These are phyloP conservation scores for Bacidia gigantensis DNA, from an alignment of 495 filamentous ascomycete genomes.

Conservation along the genomic window DNA sequence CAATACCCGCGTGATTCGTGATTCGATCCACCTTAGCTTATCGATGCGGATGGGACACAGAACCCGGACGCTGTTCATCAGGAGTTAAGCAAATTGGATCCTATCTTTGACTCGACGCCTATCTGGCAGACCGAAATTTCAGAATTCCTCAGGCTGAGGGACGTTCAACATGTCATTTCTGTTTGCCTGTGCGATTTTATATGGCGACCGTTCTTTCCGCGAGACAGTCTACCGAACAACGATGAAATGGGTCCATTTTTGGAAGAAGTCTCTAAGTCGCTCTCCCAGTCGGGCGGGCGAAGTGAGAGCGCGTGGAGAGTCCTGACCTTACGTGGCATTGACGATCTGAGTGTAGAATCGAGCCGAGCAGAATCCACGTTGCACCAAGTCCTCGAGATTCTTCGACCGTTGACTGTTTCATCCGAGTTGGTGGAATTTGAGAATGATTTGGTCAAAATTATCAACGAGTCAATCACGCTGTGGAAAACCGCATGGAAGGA, in stretches of 20 bases:
- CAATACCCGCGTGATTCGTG: slow-evolving; percentile 2
- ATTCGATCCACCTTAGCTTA: slow-evolving; percentile 4
- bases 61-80: slow-evolving; percentile 4
- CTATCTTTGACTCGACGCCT: slow-evolving; percentile 4
- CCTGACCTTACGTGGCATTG: slow-evolving; percentile 11
- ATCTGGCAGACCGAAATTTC: slow-evolving; percentile 9
- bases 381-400: slow-evolving; percentile 1
- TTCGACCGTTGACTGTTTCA: slow-evolving; percentile 4
- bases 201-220: slow-evolving; percentile 9
- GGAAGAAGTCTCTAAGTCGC: slow-evolving; percentile 8
- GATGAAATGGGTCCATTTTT: slow-evolving; percentile 6
- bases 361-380: slow-evolving; percentile 4
- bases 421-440: slow-evolving; percentile 6
- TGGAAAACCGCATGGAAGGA: slow-evolving; percentile 8
- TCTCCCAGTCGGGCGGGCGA: slow-evolving; percentile 5
- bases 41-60: slow-evolving; percentile 3
- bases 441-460: slow-evolving; percentile 1
- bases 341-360: slow-evolving; percentile 2
- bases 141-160: slow-evolving; percentile 7
- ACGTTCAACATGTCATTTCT: slow-evolving; percentile 8
- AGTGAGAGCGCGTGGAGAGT: slow-evolving; percentile 14
- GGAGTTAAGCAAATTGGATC: slow-evolving; percentile 9
- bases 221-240: neutral
- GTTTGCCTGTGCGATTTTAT: slow-evolving; percentile 8
- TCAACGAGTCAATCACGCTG: slow-evolving; percentile 6